These are phyloP conservation scores for Immersiella caudata DNA, from an alignment of 495 filamentous ascomycete species.

Conservation along the genomic window DNA sequence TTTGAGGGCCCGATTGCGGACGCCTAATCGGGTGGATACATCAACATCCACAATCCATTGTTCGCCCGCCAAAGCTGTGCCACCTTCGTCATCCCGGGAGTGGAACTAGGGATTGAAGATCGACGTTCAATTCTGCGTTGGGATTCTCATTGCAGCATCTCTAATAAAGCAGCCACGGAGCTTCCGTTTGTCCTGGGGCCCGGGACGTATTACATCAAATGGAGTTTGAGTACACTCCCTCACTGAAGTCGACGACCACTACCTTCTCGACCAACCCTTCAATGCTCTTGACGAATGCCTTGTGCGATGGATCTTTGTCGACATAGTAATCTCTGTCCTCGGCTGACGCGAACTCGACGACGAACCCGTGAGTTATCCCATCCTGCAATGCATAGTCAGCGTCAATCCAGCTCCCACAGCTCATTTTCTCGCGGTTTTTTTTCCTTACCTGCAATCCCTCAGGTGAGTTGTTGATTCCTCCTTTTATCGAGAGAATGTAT, in stretches of 20 bases:
- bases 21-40: neutral
- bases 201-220: too few relatives aligned
- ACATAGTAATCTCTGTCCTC: constrained; percentile 60
- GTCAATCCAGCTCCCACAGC: too few relatives aligned
- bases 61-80: neutral
- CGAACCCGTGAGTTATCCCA: constrained; percentile 61
- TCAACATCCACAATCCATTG: neutral
- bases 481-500: constrained; percentile 59
- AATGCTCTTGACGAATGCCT: constrained; percentile 45
- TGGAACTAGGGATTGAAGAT: neutral
- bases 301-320: constrained; percentile 54
- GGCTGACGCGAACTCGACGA: constrained; percentile 60
- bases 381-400: constrained; percentile 32
- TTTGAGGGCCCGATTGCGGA: neutral
- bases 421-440: too few relatives aligned
- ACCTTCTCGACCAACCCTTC: constrained; percentile 40
- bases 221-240: neutral
- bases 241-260: constrained; percentile 12
- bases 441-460: constrained; percentile 51
- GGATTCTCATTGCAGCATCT: too few relatives aligned
- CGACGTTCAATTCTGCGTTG: too few relatives aligned
- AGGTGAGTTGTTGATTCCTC: constrained; percentile 63
- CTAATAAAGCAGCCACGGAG: too few relatives aligned
- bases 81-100: neutral
- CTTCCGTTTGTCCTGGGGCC: too few relatives aligned